A percentile compares a stretch with the other conserved stretches of the same genome.
Conservation (phyloP, 108 stramenopile genomes). For the Cyclostephanos tholiformis region DNA sequence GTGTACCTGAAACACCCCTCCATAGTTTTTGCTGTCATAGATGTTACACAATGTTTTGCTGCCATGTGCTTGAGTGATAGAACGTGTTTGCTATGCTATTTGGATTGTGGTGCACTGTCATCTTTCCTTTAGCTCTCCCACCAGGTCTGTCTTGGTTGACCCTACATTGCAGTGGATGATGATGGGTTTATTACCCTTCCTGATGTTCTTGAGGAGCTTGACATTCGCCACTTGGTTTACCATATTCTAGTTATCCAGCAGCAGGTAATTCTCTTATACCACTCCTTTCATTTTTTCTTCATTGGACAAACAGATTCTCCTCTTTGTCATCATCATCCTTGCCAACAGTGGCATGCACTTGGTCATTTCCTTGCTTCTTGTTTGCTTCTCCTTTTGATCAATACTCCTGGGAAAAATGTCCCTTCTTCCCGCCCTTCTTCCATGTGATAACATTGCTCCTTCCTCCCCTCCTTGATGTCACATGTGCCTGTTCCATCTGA, state of each 20-base stretch:
- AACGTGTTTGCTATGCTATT: constrained; percentile 49
- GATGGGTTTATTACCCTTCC: not conserved
- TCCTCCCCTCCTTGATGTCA: not conserved
- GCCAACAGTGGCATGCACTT: not conserved
- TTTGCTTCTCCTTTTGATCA: too few relatives aligned
- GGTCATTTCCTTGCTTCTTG: not conserved
- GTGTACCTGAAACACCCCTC: not conserved
- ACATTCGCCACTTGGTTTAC: not conserved
- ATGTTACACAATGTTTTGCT: constrained; percentile 28
- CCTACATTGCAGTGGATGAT: constrained; percentile 28
- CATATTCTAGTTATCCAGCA: not conserved
- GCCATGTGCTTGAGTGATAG: not conserved
- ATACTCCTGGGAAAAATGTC: too few relatives aligned
- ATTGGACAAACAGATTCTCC: too few relatives aligned
- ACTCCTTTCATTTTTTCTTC: too few relatives aligned
- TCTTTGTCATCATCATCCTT: too few relatives aligned
- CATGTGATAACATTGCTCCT: not conserved
- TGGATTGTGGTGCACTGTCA: constrained; percentile 38
- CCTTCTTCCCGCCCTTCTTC: too few relatives aligned
- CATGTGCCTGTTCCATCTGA: too few relatives aligned
- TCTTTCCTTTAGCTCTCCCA: constrained; percentile 19
- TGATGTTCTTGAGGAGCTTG: not conserved
- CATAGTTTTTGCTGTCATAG: constrained; percentile 13
- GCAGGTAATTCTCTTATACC: not conserved
- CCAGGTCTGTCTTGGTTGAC: not conserved